Evolutionary conservation across 2,329 filamentous ascomycete species (phyloP), one percentile per base, ranked within the genome.

Genomic region (Xylaria sp.): DNA sequence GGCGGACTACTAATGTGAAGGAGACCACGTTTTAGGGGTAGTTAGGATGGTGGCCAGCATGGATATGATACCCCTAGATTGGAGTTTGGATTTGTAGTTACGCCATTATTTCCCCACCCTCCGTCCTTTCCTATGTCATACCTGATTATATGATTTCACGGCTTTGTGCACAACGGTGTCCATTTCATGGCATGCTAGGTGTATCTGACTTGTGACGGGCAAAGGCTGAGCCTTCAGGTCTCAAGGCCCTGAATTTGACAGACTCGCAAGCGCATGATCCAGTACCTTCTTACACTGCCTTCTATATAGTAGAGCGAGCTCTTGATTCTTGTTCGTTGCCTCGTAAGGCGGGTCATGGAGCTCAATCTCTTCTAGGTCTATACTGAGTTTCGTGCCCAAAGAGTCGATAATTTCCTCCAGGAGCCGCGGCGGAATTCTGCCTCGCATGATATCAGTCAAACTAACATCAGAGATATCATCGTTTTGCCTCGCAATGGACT

Each of bases 271-370:
- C 6, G 83, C 83, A 51, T 79, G 81, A 68, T 81, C 78, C 61
- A 89, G 69, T 1, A 88, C 85, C 26, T 76, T 80, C 61, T 81
- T 79, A 71, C 84, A 88, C 70, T 85, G 81, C 33, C 75, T 73
- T 28, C 86, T 78, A 72, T 89, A 88, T n/a, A 80, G 77, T 20
- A 83, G 56, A 15, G 84, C 86, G 49, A 88, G 74, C 53, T 75
- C 72, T 77, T 88, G 86, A 60, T 85, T 85, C 10, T 69, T 71
- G 49, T 83, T 86, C 51, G 63, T 58, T 4, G 77, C 76, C 15
- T 79, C 79, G 0, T 80, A 81, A 2, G 79, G 80, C 1, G 75
- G 76, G 33, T 82, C 83, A 3, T 80, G 80, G 6, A 80, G 76
- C 63, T 86, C 85, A 3, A 83, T 81, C 70, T 84, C 82, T 33